phyloP scores from a whole-genome alignment of 257 asterid genomes.

The Solanum megistacrolobum region DNA sequence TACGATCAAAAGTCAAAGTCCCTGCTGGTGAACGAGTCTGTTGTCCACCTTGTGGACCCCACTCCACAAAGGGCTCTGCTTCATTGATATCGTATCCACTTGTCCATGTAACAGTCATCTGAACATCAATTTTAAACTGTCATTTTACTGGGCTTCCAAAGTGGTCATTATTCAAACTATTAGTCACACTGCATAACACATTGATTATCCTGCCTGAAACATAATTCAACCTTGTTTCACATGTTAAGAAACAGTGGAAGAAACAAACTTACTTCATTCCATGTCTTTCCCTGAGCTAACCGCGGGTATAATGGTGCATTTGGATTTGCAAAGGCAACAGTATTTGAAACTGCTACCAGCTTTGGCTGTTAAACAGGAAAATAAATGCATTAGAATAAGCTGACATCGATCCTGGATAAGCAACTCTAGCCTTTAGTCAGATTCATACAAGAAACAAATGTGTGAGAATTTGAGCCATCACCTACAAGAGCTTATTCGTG shows the following conservation, averaged over 20 bases:
- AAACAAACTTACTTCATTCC: conserved; percentile 71
- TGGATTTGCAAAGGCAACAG: conserved; percentile 65
- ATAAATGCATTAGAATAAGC: neutral
- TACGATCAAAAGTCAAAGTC: conserved; percentile 71
- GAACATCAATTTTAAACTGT: conserved; percentile 11
- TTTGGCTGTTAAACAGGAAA: conserved; percentile 50
- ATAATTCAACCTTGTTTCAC: neutral
- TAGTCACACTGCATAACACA: neutral
- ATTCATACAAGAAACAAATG: neutral
- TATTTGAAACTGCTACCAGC: conserved; percentile 64
- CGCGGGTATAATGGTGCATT: conserved; percentile 93
- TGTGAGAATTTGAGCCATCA: neutral
- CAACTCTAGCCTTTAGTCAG: neutral
- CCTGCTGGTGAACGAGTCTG: conserved; percentile 62
- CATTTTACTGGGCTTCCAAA: neutral
- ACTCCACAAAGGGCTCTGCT: conserved; percentile 74
- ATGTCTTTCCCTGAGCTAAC: conserved; percentile 78
- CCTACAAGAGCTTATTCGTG: neutral
- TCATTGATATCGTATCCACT: conserved; percentile 58
- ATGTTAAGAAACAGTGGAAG: neutral
- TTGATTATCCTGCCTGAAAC: neutral
- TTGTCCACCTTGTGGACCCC: conserved; percentile 66
- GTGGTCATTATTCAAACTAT: neutral
- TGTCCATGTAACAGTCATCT: conserved; percentile 99
- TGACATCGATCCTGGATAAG: neutral